phyloP scores from a whole-genome alignment of 2,329 filamentous ascomycete genomes.

The Dactylellina sp. region DNA sequence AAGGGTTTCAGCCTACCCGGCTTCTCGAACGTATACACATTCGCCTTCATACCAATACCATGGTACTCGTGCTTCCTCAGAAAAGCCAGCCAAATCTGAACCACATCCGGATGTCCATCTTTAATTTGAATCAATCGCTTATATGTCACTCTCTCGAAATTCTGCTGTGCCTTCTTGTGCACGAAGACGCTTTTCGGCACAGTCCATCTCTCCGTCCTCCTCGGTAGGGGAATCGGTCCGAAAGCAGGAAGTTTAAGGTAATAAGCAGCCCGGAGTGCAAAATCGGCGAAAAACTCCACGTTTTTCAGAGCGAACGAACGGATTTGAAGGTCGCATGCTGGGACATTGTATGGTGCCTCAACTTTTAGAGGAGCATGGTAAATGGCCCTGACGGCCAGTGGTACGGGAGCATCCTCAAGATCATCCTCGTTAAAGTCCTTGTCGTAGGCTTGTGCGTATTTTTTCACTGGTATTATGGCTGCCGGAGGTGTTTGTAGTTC shows the following conservation, averaged over 20 bases:
- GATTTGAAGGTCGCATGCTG: slow-evolving; percentile 89
- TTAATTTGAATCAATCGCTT: slow-evolving; percentile 90
- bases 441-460: slow-evolving; percentile 40
- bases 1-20: slow-evolving; percentile 69
- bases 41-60: slow-evolving; percentile 99
- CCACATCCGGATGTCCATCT: slow-evolving; percentile 87
- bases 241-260: slow-evolving; percentile 87
- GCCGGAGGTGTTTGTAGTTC: slow-evolving; percentile 3
- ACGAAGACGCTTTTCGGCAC: slow-evolving; percentile 90
- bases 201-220: slow-evolving; percentile 92
- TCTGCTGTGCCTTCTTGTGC: slow-evolving; percentile 97
- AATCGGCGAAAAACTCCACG: slow-evolving; percentile 93
- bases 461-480: slow-evolving; percentile 1
- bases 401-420: slow-evolving; percentile 69
- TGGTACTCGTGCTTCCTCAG: slow-evolving; percentile 91
- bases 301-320: slow-evolving; percentile 91
- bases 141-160: slow-evolving; percentile 91
- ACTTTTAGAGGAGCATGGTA: slow-evolving; percentile 87
- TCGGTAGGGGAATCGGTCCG: slow-evolving; percentile 86
- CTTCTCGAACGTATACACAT: slow-evolving; percentile 87
- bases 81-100: slow-evolving; percentile 92
- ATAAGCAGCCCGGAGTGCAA: slow-evolving; percentile 92
- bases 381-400: slow-evolving; percentile 83
- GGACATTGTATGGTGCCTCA: slow-evolving; percentile 78
- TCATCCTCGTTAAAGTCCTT: slow-evolving; percentile 31